phyloP scores from a whole-genome alignment of 768 basidiomycete species.

The Trametes villosa region DNA sequence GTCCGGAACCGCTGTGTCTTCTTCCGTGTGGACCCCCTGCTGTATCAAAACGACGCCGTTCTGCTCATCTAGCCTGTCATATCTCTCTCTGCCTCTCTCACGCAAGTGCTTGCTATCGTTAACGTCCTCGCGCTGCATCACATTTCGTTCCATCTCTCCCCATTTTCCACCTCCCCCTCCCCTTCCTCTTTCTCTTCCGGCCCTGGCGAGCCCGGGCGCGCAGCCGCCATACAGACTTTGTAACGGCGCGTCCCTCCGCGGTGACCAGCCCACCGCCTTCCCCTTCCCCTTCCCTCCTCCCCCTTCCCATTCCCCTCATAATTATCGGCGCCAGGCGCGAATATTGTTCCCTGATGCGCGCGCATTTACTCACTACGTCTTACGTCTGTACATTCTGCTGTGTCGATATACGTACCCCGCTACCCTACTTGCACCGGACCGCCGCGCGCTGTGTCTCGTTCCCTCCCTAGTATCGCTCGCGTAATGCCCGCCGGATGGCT shows the following conservation, averaged over 20 bases:
- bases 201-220: constrained; percentile 7
- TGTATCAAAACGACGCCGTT: constrained; percentile 25
- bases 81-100: not conserved
- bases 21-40: constrained; percentile 14
- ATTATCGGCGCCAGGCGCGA: constrained; percentile 18
- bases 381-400: constrained; percentile 15
- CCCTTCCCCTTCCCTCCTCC: not conserved
- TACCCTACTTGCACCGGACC: too few relatives aligned
- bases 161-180: not conserved
- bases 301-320: not conserved
- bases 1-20: not conserved
- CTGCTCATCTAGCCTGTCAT: constrained; percentile 4
- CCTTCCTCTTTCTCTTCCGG: not conserved
- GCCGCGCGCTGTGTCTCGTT: too few relatives aligned
- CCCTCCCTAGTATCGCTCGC: too few relatives aligned
- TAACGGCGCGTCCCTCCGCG: not conserved
- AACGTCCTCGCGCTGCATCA: constrained; percentile 15
- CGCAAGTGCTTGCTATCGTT: constrained; percentile 22
- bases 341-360: not conserved
- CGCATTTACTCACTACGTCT: not conserved
- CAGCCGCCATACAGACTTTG: not conserved
- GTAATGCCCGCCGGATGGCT: too few relatives aligned
- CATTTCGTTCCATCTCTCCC: not conserved
- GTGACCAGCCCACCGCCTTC: not conserved
- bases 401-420: constrained; percentile 11